Evolutionary conservation across 345 rosid genomes (phyloP).

Genomic region (Viola odorata): DNA sequence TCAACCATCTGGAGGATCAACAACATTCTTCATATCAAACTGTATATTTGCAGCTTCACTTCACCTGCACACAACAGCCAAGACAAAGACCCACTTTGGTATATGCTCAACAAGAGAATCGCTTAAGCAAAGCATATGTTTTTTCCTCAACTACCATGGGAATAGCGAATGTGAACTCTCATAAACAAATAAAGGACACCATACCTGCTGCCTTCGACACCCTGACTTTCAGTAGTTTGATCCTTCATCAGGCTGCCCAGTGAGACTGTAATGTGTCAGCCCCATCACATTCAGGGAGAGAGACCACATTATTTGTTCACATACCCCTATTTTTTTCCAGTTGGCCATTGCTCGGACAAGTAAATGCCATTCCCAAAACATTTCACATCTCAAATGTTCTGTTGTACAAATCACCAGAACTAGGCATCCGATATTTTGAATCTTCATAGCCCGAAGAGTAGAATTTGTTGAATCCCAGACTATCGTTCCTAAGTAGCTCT

Average conservation of each 20-base stretch:
- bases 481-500: constrained; percentile 67
- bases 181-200: not conserved
- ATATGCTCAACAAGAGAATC: too few species aligned
- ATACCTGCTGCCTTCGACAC: constrained; percentile 38
- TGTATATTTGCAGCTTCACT: constrained; percentile 11
- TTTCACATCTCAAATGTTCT: constrained; percentile 70
- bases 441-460: constrained; percentile 58
- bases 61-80: constrained; percentile 18
- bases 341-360: constrained; percentile 20
- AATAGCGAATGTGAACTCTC: not conserved
- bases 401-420: constrained; percentile 60
- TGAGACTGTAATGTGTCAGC: constrained; percentile 21
- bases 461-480: constrained; percentile 52
- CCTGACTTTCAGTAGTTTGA: constrained; percentile 21
- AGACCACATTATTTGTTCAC: constrained; percentile 7
- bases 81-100: not conserved
- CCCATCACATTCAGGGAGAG: constrained; percentile 17
- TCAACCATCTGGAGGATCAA: constrained; percentile 18
- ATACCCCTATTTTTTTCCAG: constrained; percentile 8
- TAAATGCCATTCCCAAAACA: constrained; percentile 11
- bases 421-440: constrained; percentile 52
- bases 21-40: constrained; percentile 10
- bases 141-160: not conserved
- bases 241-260: constrained; percentile 34
- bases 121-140: not conserved